Evolutionary conservation across 345 rosid genomes (phyloP).

Genomic region (Eucalyptus curtisii): DNA sequence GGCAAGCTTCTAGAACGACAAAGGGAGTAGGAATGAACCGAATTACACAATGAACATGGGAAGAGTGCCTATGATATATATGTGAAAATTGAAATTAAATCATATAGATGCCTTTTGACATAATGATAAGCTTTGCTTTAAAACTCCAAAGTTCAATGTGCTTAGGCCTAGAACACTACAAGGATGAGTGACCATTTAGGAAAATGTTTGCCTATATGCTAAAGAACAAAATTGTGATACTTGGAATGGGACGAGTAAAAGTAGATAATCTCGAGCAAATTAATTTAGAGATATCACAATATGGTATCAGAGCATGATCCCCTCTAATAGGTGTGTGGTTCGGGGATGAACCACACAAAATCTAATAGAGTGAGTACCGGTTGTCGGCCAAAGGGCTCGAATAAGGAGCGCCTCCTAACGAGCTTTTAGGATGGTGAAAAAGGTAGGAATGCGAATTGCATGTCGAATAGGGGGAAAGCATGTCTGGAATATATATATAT

Average conservation of each 20-base stretch:
- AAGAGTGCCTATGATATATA: not conserved
- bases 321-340: not conserved
- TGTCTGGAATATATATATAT: no score
- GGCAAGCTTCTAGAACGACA: fast-evolving
- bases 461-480: not conserved
- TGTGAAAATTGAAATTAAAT: no score
- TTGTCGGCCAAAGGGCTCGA: not conserved
- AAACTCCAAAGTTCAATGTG: not conserved
- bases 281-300: no score
- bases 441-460: not conserved
- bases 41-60: not conserved
- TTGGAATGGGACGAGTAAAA: fast-evolving
- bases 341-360: not conserved
- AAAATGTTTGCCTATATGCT: not conserved
- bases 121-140: not conserved
- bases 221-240: fast-evolving
- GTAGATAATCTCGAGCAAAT: fast-evolving
- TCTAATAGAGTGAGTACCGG: not conserved
- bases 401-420: not conserved
- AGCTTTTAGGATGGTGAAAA: not conserved
- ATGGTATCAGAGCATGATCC: fast-evolving
- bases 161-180: not conserved
- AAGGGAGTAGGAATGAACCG: no score
- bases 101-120: not conserved
- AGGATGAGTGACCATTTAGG: not conserved